phyloP scores from a whole-genome alignment of 1,139 yeast species.

The Hanseniaspora uvarum region DNA sequence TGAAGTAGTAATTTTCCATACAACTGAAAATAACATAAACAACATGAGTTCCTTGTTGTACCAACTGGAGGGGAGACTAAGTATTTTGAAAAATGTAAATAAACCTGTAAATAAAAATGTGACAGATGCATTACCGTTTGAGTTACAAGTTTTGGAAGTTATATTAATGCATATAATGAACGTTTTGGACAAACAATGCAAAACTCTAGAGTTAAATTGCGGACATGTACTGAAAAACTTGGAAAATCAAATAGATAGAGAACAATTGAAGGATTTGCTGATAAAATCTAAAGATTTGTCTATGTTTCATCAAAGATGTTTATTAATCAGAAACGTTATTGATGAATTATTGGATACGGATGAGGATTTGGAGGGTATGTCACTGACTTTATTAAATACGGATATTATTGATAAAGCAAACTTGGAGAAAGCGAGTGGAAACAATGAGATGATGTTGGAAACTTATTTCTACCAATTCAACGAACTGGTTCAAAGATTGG shows the following conservation, averaged over 20 bases:
- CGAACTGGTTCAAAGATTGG: constrained; percentile 90
- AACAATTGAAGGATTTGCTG: constrained; percentile 52
- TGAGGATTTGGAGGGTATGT: constrained; percentile 81
- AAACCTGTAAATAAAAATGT: constrained; percentile 17
- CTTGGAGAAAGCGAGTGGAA: constrained; percentile 32
- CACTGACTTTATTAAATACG: constrained; percentile 42
- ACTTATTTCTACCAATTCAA: constrained; percentile 92
- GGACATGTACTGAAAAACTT: constrained; percentile 53
- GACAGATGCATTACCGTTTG: constrained; percentile 43
- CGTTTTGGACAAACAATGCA: constrained; percentile 74
- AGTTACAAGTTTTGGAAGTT: constrained; percentile 80
- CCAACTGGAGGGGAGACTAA: constrained; percentile 72
- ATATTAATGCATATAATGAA: constrained; percentile 78
- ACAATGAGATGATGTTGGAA: constrained; percentile 81
- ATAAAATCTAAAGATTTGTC: constrained; percentile 58
- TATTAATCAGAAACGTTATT: constrained; percentile 56
- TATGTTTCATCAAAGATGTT: constrained; percentile 55
- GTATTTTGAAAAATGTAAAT: constrained; percentile 26
- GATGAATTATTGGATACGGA: constrained; percentile 75
- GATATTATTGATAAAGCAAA: background rate
- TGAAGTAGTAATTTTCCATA: constrained; percentile 73
- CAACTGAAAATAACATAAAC: constrained; percentile 41
- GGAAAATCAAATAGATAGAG: constrained; percentile 61
- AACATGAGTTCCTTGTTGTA: constrained; percentile 74
- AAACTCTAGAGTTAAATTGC: constrained; percentile 58